Base-by-base conservation (phyloP, 805 yeast species). In the Ogataea trehaloabstinens region DNA sequence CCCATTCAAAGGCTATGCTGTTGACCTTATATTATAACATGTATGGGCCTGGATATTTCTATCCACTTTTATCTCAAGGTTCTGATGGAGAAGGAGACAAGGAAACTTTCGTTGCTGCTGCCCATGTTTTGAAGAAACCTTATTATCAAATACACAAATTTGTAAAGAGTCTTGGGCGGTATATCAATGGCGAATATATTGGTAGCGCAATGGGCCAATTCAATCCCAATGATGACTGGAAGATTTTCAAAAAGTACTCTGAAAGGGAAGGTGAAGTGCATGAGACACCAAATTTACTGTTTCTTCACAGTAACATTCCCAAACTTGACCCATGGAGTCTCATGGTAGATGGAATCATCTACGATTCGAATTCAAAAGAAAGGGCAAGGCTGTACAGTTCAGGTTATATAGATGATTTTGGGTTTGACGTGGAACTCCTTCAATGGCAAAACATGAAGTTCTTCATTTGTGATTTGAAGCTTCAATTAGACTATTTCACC, bases 141-240 rank as follows among this genome's bases (percentile, higher is more conserved):
- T 80, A 68, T 48, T 84, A 81, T 52, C 76, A 76, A 48, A 80
- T 80, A 22, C 78, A 78, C 18, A 78, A 72, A 31, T 67, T 75
- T 31, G 61, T 79, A 37, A 67, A 68, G 41, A 79, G 82, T 5
- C 64, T 79, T 51, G 85, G 85, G 15, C 73, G 76, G 51, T 64
- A 66, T 40, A 43, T 45, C 6, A 58, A 60, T 33, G 63, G 59
- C 10, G 66, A 65, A 6, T 82, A 73, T 53, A 60, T 69, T n/a
- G 91, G 90, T 13, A 74, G 80, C 7, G 86, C 85, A 3, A 85
- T 85, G 88, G 81, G 83, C 4, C 95, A 86, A 58, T 76, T 68
- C 44, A 78, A 82, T 53, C 87, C 90, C 3, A 58, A 70, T n/a
- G 73, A 72, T 31, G 95, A 85, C 58, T 77, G 66, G 38, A 51